Evolutionary conservation across 1,139 yeast species (phyloP).

Genomic region (Candida neerlandica): DNA sequence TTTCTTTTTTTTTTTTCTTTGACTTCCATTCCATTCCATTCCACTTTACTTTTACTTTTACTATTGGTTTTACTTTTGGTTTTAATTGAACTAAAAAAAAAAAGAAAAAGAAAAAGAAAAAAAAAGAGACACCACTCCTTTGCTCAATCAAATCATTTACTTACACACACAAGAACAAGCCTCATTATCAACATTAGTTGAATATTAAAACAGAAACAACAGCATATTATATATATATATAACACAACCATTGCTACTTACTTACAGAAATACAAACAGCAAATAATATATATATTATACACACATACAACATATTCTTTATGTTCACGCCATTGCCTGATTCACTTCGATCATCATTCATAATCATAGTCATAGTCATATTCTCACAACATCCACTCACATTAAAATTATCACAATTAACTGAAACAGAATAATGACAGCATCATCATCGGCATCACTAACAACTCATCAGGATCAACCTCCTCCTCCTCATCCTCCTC

Average conservation of each 20-base stretch:
- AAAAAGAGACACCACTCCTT: too few relatives aligned
- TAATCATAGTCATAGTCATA: background rate
- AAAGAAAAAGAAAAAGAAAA: too few relatives aligned
- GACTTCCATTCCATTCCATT: too few relatives aligned
- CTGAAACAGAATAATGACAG: background rate
- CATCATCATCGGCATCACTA: slow-evolving; percentile 5
- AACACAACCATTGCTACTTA: too few relatives aligned
- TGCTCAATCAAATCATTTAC: too few relatives aligned
- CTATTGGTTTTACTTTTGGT: too few relatives aligned
- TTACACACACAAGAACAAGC: background rate
- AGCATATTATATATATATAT: too few relatives aligned
- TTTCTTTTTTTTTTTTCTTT: background rate
- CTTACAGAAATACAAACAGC: background rate
- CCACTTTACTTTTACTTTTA: too few relatives aligned
- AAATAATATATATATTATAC: background rate
- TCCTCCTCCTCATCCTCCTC: background rate
- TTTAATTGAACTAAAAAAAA: too few relatives aligned
- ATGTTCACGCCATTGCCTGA: slow-evolving; percentile 1
- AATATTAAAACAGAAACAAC: background rate
- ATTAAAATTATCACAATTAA: slow-evolving; percentile 1
- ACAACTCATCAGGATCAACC: background rate
- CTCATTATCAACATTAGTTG: too few relatives aligned
- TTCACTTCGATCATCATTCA: background rate
- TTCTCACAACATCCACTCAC: background rate
- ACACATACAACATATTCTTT: slow-evolving; percentile 1